Percentiles rank a stretch among this genome's conserved stretches.
Evolutionary conservation across 148 eudicot genomes (phyloP).

Genomic region (Persicaria maculosa): DNA sequence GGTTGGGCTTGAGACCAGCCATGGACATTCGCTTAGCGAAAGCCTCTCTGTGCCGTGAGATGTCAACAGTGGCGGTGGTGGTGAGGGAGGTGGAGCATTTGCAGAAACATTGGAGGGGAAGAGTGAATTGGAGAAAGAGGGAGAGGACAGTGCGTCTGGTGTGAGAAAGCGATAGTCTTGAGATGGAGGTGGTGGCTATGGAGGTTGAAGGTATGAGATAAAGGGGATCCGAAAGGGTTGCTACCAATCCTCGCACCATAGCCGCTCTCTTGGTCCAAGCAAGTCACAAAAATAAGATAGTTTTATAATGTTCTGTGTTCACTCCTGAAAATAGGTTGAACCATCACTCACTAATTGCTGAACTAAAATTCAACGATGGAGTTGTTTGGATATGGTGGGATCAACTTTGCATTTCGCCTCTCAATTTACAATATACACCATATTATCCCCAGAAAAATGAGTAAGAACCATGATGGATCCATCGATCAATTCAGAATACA

Average conservation of each 20-base stretch:
- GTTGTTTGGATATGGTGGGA: neutral
- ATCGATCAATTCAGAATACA: too few relatives aligned
- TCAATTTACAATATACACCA: neutral
- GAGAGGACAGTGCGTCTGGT: neutral
- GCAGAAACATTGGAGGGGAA: constrained; percentile 22
- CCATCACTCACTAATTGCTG: too few relatives aligned
- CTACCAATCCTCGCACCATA: neutral
- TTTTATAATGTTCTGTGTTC: too few relatives aligned
- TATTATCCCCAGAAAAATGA: neutral
- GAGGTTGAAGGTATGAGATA: neutral
- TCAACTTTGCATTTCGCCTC: neutral
- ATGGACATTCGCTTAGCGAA: constrained; percentile 50
- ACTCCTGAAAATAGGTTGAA: too few relatives aligned
- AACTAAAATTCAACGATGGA: too few relatives aligned
- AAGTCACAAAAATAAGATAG: too few relatives aligned
- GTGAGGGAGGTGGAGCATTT: constrained; percentile 15
- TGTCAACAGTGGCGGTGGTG: constrained; percentile 20
- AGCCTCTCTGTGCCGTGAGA: constrained; percentile 30
- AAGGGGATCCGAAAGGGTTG: neutral
- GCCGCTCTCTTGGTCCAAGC: neutral
- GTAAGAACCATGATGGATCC: neutral
- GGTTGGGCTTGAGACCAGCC: constrained; percentile 64
- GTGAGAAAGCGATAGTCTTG: neutral
- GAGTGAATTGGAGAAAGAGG: neutral
- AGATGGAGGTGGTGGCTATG: neutral